phyloP scores from a whole-genome alignment of 805 yeast species.

The Ogataea nonfermentans region DNA sequence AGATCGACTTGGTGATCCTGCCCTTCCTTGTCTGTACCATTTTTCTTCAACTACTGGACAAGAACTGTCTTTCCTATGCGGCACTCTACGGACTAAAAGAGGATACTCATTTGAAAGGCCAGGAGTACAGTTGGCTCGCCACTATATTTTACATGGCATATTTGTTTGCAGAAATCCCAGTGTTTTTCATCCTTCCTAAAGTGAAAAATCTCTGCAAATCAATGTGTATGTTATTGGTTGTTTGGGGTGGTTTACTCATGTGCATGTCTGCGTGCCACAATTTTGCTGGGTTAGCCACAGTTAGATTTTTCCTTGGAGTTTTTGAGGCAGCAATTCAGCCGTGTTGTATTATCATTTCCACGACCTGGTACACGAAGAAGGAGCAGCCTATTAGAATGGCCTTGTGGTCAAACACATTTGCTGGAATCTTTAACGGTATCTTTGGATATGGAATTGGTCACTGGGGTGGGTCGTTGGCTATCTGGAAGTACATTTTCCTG shows the following conservation, averaged over 20 bases:
- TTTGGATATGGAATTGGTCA: slow-evolving; percentile 35
- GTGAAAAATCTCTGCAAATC: slow-evolving; percentile 32
- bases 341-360: slow-evolving; percentile 35
- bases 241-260: slow-evolving; percentile 50
- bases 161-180: slow-evolving; percentile 54
- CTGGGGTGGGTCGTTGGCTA: slow-evolving; percentile 23
- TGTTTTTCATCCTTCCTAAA: slow-evolving; percentile 34
- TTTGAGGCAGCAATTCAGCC: slow-evolving; percentile 38
- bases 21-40: slow-evolving; percentile 32
- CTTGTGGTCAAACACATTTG: slow-evolving; percentile 34
- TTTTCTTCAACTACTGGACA: slow-evolving; percentile 38
- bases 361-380: slow-evolving; percentile 35
- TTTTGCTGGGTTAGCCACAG: slow-evolving; percentile 45
- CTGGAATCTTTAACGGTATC: slow-evolving; percentile 32
- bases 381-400: slow-evolving; percentile 34
- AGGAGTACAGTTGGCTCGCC: slow-evolving; percentile 54
- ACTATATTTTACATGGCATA: slow-evolving; percentile 65
- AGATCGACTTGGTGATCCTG: slow-evolving; percentile 24
- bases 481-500: slow-evolving; percentile 36
- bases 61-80: slow-evolving; percentile 42
- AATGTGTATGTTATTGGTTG: slow-evolving; percentile 34
- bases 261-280: slow-evolving; percentile 45
- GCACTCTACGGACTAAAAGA: slow-evolving; percentile 44
- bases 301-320: slow-evolving; percentile 51
- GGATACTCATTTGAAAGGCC: slow-evolving; percentile 41